phyloP scores from a whole-genome alignment of 2,329 filamentous ascomycete species.

The Phialophora verrucosa region DNA sequence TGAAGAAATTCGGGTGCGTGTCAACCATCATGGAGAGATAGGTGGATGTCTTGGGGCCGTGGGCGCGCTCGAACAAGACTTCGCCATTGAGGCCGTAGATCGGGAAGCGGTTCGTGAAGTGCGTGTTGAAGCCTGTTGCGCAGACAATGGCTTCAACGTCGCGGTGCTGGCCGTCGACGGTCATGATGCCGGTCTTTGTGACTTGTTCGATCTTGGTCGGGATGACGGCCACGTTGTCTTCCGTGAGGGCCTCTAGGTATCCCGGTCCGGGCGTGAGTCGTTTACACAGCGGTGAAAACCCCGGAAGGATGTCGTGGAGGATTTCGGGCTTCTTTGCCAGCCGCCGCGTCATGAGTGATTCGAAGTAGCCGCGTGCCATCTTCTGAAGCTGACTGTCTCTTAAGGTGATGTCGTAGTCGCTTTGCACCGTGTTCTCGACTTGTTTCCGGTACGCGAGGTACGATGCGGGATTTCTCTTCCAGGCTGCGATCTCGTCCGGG shows the following conservation, averaged over 20 bases:
- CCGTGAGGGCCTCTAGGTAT: slow-evolving; percentile 42
- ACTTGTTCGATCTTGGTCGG: slow-evolving; percentile 3
- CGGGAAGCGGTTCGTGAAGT: slow-evolving; percentile 43
- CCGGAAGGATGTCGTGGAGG: slow-evolving; percentile 34
- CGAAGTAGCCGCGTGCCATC: slow-evolving; percentile 4
- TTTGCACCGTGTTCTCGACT: slow-evolving; percentile 39
- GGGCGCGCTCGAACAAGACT: slow-evolving; percentile 36
- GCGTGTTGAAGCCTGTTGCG: slow-evolving; percentile 47
- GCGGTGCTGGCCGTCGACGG: slow-evolving; percentile 41
- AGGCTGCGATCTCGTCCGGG: slow-evolving; percentile 32
- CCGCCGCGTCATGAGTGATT: slow-evolving; percentile 24
- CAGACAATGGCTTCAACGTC: slow-evolving; percentile 44
- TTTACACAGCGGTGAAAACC: slow-evolving; percentile 48
- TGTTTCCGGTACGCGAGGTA: slow-evolving; percentile 43
- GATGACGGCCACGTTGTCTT: slow-evolving; percentile 32
- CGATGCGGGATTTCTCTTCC: slow-evolving; percentile 22
- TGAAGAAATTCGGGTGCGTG: slow-evolving; percentile 35
- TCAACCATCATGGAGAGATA: slow-evolving; percentile 38
- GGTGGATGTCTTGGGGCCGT: slow-evolving; percentile 39
- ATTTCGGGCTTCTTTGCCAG: slow-evolving; percentile 42
- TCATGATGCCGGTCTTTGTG: slow-evolving; percentile 25
- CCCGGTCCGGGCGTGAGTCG: slow-evolving; percentile 53
- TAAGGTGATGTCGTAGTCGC: slow-evolving; percentile 24
- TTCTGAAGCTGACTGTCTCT: slow-evolving; percentile 17
- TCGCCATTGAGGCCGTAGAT: slow-evolving; percentile 41